Base-by-base conservation (phyloP, 2,329 filamentous ascomycete species). In the Colletotrichum melonis region DNA sequence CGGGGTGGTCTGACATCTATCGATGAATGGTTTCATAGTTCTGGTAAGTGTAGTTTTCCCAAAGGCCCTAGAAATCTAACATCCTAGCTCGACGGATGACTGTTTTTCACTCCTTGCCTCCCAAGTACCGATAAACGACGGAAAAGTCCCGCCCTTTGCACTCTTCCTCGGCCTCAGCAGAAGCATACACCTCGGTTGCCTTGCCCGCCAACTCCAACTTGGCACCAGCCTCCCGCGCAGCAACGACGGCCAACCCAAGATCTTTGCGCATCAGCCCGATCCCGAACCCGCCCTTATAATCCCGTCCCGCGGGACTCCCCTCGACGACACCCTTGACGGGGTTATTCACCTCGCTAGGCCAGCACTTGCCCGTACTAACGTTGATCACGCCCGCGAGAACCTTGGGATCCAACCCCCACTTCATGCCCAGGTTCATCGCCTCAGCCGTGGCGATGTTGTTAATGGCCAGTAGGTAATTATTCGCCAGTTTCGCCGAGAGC, bases 331-430 rank as follows among this genome's bases (percentile, higher is more conserved):
- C 95, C 12, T 92, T 92, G 3, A 98, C 95, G 0, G 97, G 97
- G 80, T 98, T 98, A 84, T 99, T 99, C 75, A 97, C 87, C 84
- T 98, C 95, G 78, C 93, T 97, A 1, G 96, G 95, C 97, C 97
- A 99, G 87, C 95, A 98, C 76, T 89, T 91, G n/a, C 97, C 97
- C 0, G 96, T 98, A 77, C 94, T 97, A 4, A 93, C 93, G 81
- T 98, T 98, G 85, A 99, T 94, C 82, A 99, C 91, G 64, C 92
- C 91, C 0, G 94, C 93, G 2, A 99, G 88, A 8, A 91, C 92
- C 78, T 86, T 85, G 2, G 90, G 85, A 73, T 92, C 89, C 7
- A 92, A 82, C 0, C 91, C 91, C 84, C 88, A 90, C 72, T 83
- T 84, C 63, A 91, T 86, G n/a, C 90, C 90, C 26, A 92, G 81